Base-by-base conservation (phyloP, 176 grass and related monocot species). In the Oryza punctata region DNA sequence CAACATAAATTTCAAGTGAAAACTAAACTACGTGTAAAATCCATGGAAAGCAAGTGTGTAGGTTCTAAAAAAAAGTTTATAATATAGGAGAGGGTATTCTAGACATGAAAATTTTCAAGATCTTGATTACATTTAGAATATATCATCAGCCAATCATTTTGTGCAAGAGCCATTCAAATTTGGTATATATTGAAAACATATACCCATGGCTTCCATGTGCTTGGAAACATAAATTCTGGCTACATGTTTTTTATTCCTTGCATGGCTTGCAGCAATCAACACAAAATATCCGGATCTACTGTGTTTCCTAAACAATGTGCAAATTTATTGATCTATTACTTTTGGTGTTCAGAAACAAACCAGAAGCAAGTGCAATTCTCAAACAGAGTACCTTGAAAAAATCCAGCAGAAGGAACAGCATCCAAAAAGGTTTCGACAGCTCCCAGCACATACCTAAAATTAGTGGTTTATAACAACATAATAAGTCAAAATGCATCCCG, bases 381-480 rank as follows among this genome's bases (percentile, higher is more conserved):
- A 63, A 83, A 78, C 8, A 71, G 12, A 65, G 66, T 77, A 98
- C 96, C 96, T 91, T 77, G 81, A 66, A 98, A 98, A 80, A 98
- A 95, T 33, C 91, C 93, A 85, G 93, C 93, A 83, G 88, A 72
- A 73, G 96, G 96, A 65, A 91, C 66, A 25, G 96, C 96, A 91
- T 90, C 91, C 78, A 98, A 93, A 90, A 98, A 98, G 25, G 96
- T 98, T 91, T 98, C 96, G 45, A 98, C 89, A 82, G 96, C 96
- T 90, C 96, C 96, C 78, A 98, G 35, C 40, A 98, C 96, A 78
- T 98, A 98, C 96, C 96, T 98, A 63, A 78, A 87, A 85, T 45
- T 60, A 43, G 12, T 23, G 24, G 10, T 45, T 27, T 13, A 21
- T 61, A 76, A 73, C 12, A 72, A 54, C 5, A 47, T 15, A 75